Percentiles rank a stretch among this genome's conserved stretches.
These are phyloP conservation scores for Ashbya aceris DNA, from an alignment of 1,139 yeast species.

Conservation along the genomic window DNA sequence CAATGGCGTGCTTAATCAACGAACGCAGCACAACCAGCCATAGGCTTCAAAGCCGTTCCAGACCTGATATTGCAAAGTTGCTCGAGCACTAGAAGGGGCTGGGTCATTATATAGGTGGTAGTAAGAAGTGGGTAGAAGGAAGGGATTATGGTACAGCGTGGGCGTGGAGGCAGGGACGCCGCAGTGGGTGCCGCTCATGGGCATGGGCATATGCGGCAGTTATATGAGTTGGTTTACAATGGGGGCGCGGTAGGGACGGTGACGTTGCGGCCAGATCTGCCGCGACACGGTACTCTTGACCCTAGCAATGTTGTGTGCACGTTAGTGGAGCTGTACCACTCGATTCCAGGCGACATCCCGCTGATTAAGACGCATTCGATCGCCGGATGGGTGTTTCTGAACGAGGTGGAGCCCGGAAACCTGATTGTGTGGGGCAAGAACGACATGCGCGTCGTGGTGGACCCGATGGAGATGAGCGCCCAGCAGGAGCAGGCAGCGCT, in stretches of 20 bases:
- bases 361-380: conserved; percentile 3
- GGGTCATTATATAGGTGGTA: background rate
- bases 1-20: conserved; percentile 1
- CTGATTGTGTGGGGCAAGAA: conserved; percentile 2
- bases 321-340: conserved; percentile 2
- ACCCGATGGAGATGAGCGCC: conserved; percentile 1
- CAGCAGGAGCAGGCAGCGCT: conserved; percentile 2
- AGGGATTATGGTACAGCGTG: conserved; percentile 1
- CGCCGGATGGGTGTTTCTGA: conserved; percentile 4
- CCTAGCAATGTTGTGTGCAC: conserved; percentile 4
- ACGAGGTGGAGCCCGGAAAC: conserved; percentile 4
- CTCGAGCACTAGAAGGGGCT: background rate
- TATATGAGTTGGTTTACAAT: conserved; percentile 2
- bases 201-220: conserved; percentile 1
- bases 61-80: background rate
- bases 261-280: conserved; percentile 3
- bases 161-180: background rate
- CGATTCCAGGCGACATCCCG: conserved; percentile 4
- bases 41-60: background rate
- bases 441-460: conserved; percentile 1
- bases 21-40: background rate
- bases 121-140: background rate
- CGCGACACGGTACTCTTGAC: conserved; percentile 2
- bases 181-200: conserved; percentile 1
- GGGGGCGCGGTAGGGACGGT: conserved; percentile 3